Conservation (phyloP, 352 stramenopile genomes). For the Phytophthora cactorum region DNA sequence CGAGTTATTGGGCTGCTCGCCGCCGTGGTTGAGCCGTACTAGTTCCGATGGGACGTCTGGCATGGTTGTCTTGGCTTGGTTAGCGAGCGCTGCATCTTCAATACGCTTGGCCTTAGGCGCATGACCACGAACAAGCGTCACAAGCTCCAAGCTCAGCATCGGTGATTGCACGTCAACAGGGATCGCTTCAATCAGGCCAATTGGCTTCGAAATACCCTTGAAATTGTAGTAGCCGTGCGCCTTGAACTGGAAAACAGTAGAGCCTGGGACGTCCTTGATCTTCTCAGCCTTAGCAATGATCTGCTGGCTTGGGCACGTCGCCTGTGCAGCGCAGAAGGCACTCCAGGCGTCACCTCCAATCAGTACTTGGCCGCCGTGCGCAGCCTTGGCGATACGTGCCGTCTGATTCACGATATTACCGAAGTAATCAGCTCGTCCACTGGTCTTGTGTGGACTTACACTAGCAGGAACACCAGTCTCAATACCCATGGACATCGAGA, state of each 20-base stretch:
- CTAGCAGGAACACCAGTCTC: slow-evolving; percentile 83
- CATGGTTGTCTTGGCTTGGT: slow-evolving; percentile 58
- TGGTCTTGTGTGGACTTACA: slow-evolving; percentile 90
- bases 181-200: slow-evolving; percentile 82
- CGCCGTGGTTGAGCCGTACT: slow-evolving; percentile 62
- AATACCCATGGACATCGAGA: slow-evolving; percentile 90
- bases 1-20: slow-evolving; percentile 74
- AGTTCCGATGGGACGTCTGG: slow-evolving; percentile 60
- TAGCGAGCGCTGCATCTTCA: slow-evolving; percentile 53
- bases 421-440: slow-evolving; percentile 88
- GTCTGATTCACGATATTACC: slow-evolving; percentile 92
- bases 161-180: slow-evolving; percentile 65
- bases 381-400: slow-evolving; percentile 85
- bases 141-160: slow-evolving; percentile 49
- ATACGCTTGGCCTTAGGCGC: slow-evolving; percentile 71
- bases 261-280: slow-evolving; percentile 50
- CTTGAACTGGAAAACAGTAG: slow-evolving; percentile 86
- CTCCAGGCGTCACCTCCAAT: slow-evolving; percentile 86
- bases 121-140: slow-evolving; percentile 39
- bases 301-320: slow-evolving; percentile 41
- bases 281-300: slow-evolving; percentile 51
- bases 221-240: slow-evolving; percentile 84
- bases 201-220: slow-evolving; percentile 87
- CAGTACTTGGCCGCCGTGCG: slow-evolving; percentile 79
- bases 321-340: slow-evolving; percentile 52